Percentiles rank a stretch among this genome's conserved stretches.
Conservation (phyloP, 2,329 filamentous ascomycete species). For the Epichloe uncinata region DNA sequence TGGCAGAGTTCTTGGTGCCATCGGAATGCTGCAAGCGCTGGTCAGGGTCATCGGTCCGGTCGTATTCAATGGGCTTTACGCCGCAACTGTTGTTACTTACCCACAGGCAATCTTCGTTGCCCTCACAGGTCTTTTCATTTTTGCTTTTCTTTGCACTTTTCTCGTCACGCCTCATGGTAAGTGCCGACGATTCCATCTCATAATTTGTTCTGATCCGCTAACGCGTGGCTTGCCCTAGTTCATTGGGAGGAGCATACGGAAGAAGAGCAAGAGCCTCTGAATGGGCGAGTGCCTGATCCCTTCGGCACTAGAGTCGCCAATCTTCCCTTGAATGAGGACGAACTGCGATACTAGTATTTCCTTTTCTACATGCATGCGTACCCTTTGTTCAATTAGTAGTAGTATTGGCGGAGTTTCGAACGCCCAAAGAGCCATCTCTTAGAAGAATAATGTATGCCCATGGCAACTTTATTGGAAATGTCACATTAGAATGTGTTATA, state of each 20-base stretch:
- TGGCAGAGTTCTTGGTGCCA: constrained; percentile 78
- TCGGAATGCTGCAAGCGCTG: constrained; percentile 72
- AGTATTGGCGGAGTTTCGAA: no score
- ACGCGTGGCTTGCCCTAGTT: constrained; percentile 11
- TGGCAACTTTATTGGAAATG: no score
- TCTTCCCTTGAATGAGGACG: constrained; percentile 15
- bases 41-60: constrained; percentile 67
- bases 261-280: constrained; percentile 14
- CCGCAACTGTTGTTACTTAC: constrained; percentile 61
- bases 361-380: background rate
- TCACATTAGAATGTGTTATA: no score
- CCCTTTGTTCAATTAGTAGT: no score
- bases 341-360: constrained; percentile 12
- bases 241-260: constrained; percentile 16
- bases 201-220: background rate
- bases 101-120: constrained; percentile 76
- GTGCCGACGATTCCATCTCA: constrained; percentile 20
- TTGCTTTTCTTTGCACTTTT: constrained; percentile 53
- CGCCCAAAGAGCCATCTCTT: no score
- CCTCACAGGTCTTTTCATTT: constrained; percentile 50
- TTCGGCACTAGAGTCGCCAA: constrained; percentile 7
- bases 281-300: constrained; percentile 5
- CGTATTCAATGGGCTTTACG: constrained; percentile 78
- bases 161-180: constrained; percentile 62
- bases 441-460: no score